A percentile compares a stretch with the other conserved stretches of the same genome.
phyloP scores from a whole-genome alignment of 2,329 filamentous ascomycete species.

The Trichoderma pleuroti region DNA sequence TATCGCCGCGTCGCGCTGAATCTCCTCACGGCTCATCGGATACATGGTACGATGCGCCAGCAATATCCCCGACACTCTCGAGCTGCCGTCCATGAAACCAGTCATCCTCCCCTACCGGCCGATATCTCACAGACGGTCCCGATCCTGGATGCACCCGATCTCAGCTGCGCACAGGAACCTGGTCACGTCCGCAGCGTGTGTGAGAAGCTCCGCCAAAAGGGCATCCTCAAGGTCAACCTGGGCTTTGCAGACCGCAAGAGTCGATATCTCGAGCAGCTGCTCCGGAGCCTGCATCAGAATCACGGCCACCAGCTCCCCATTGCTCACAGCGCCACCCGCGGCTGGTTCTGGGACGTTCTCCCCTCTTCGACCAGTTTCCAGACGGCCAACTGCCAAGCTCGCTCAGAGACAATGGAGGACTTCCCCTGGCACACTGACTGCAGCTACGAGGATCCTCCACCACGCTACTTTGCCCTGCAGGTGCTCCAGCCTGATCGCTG shows the following conservation, averaged over 20 bases:
- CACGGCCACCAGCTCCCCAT: conserved; percentile 39
- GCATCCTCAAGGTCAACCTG: conserved; percentile 37
- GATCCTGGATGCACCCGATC: conserved; percentile 19
- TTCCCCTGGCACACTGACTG: conserved; percentile 46
- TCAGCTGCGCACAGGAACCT: conserved; percentile 20
- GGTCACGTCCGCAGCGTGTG: conserved; percentile 23
- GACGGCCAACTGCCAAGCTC: conserved; percentile 32
- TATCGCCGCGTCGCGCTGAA: not conserved
- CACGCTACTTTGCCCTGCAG: conserved; percentile 41
- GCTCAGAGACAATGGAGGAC: conserved; percentile 41
- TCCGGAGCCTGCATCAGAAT: conserved; percentile 32
- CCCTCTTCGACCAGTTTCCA: conserved; percentile 31
- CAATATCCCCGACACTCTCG: not conserved
- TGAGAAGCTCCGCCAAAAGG: conserved; percentile 22
- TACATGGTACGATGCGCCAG: not conserved
- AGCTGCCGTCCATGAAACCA: not conserved
- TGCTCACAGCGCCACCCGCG: conserved; percentile 38
- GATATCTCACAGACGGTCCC: conserved; percentile 7
- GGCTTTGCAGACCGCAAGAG: conserved; percentile 33
- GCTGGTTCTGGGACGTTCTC: conserved; percentile 45
- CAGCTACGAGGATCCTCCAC: conserved; percentile 38
- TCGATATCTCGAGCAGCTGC: conserved; percentile 33
- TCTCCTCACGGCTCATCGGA: not conserved
- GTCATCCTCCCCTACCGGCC: not conserved
- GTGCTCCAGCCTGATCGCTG: conserved; percentile 39